Conservation (phyloP, 2,329 filamentous ascomycete species). For the Sporothrix humicola region DNA sequence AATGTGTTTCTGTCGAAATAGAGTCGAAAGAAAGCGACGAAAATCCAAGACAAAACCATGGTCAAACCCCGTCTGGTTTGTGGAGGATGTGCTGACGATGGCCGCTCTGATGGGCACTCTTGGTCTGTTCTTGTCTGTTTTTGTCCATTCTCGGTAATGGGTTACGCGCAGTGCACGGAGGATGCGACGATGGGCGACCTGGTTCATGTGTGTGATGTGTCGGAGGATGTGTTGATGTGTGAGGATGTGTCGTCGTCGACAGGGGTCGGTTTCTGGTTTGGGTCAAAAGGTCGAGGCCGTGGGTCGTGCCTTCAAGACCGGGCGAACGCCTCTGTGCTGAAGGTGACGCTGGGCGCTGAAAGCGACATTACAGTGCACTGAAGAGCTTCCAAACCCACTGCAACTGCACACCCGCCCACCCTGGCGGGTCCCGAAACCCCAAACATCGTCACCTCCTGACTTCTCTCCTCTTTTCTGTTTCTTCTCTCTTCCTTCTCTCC, state of each 20-base stretch:
- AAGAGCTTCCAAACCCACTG: not conserved
- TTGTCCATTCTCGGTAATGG: too few species aligned
- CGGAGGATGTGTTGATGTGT: not conserved
- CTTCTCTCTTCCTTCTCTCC: too few species aligned
- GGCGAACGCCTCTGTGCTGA: not conserved
- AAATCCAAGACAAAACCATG: conserved; percentile 1
- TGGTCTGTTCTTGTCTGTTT: too few species aligned
- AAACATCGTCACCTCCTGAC: conserved; percentile 12
- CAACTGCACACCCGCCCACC: not conserved
- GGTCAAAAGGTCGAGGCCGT: not conserved
- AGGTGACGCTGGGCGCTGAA: not conserved
- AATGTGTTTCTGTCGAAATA: not conserved
- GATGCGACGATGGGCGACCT: not conserved
- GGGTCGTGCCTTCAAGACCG: not conserved
- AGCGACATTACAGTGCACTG: not conserved
- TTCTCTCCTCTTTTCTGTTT: not conserved
- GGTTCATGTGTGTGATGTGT: conserved; percentile 8
- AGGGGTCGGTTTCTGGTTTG: conserved; percentile 6
- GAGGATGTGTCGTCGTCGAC: not conserved
- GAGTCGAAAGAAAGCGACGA: not conserved
- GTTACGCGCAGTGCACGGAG: not conserved
- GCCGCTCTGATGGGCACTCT: not conserved
- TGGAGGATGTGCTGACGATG: conserved; percentile 2
- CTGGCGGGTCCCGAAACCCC: conserved; percentile 3
- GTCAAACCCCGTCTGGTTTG: conserved; percentile 8